Percentiles rank a stretch among this genome's conserved stretches.
phyloP scores from a whole-genome alignment of 495 filamentous ascomycete genomes.

The Aspergillus diversus region DNA sequence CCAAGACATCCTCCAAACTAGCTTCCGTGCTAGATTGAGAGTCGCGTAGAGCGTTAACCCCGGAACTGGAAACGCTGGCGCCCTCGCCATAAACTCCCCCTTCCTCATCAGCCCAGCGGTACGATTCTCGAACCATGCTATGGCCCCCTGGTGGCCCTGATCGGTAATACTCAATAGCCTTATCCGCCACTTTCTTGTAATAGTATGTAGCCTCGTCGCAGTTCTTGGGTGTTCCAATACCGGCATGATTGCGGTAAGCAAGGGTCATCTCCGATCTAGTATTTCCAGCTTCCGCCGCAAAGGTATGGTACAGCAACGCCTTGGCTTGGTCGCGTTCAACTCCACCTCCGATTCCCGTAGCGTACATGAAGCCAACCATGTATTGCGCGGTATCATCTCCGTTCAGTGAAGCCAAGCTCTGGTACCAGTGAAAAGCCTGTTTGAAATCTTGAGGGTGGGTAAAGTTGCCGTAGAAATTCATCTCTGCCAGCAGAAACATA shows the following conservation, averaged over 20 bases:
- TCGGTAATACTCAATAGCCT: constrained; percentile 81
- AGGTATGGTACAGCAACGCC: constrained; percentile 91
- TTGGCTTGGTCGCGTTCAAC: constrained; percentile 90
- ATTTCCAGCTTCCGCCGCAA: constrained; percentile 83
- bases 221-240: constrained; percentile 81
- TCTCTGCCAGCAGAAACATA: constrained; percentile 85
- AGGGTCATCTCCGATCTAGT: constrained; percentile 92
- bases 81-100: constrained; percentile 96
- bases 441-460: constrained; percentile 83
- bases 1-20: constrained; percentile 88
- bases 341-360: constrained; percentile 82
- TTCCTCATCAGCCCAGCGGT: constrained; percentile 79
- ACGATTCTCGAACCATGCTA: constrained; percentile 71
- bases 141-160: constrained; percentile 92
- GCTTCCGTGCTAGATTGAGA: constrained; percentile 75
- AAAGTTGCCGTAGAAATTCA: constrained; percentile 97
- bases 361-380: constrained; percentile 96
- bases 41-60: constrained; percentile 76
- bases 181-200: constrained; percentile 93
- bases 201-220: constrained; percentile 85
- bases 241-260: constrained; percentile 82
- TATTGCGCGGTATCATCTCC: constrained; percentile 92
- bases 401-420: constrained; percentile 71
- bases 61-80: constrained; percentile 87
- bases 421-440: constrained; percentile 81